These are phyloP conservation scores for Alternaria sp. DNA, from an alignment of 2,329 filamentous ascomycete genomes.

Conservation along the genomic window DNA sequence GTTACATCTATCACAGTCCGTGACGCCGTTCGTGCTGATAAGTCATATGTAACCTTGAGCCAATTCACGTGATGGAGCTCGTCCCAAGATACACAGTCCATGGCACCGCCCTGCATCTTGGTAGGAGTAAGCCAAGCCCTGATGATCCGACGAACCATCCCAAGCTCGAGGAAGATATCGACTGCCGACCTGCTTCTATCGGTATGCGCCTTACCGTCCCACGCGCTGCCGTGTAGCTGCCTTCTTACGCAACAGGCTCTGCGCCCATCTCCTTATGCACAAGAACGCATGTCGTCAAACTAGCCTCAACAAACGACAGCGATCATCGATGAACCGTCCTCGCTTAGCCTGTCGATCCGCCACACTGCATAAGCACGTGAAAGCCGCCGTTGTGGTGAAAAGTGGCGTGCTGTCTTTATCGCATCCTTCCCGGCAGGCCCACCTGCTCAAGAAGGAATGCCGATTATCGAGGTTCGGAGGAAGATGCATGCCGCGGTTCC, in stretches of 20 bases:
- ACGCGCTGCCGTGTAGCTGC: background rate
- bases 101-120: background rate
- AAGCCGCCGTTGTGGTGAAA: conserved; percentile 10
- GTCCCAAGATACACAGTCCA: background rate
- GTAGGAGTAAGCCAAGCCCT: background rate
- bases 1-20: background rate
- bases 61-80: background rate
- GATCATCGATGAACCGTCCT: conserved; percentile 14
- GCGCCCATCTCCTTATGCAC: background rate
- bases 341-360: conserved; percentile 18
- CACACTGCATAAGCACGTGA: conserved; percentile 23
- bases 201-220: background rate
- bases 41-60: background rate
- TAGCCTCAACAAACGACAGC: conserved; percentile 20
- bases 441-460: conserved; percentile 7
- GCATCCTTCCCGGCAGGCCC: conserved; percentile 10
- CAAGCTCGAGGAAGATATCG: background rate
- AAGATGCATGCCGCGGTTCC: conserved; percentile 14
- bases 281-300: conserved; percentile 18
- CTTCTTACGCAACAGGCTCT: background rate
- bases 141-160: background rate
- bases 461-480: conserved; percentile 12
- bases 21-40: background rate
- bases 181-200: background rate
- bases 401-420: conserved; percentile 10